A percentile compares a stretch with the other conserved stretches of the same genome.
Conservation (phyloP, 371 early-diverging fungal species). For the Sporodiniella umbellata region DNA sequence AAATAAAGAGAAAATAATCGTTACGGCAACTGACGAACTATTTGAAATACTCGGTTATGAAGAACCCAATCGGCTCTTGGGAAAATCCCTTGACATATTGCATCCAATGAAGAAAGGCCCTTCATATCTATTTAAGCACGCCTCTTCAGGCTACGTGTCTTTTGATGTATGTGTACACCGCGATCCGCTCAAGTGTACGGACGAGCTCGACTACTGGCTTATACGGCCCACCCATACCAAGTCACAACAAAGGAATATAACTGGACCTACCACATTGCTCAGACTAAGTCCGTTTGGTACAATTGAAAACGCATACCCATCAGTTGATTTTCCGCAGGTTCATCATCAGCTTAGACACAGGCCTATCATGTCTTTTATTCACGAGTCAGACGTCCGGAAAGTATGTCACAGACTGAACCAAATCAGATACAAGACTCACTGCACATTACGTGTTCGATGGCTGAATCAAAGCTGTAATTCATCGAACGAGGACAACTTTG, state of each 20-base stretch:
- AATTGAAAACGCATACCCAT: conserved; percentile 27
- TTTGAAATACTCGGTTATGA: conserved; percentile 27
- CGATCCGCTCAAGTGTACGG: conserved; percentile 23
- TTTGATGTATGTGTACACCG: conserved; percentile 33
- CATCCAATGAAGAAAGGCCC: conserved; percentile 2
- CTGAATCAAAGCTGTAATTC: conserved; percentile 4
- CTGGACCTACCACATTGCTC: conserved; percentile 14
- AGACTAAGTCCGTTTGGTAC: conserved; percentile 33
- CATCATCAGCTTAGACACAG: conserved; percentile 19
- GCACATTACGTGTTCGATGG: conserved; percentile 31
- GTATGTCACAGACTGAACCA: conserved; percentile 25
- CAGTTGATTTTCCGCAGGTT: conserved; percentile 15
- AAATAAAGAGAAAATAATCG: conserved; percentile 26
- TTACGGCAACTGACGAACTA: conserved; percentile 40
- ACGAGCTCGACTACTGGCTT: conserved; percentile 34
- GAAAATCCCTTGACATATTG: conserved; percentile 14
- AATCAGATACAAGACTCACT: conserved; percentile 5
- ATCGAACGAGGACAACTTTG: conserved; percentile 1
- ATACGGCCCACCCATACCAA: conserved; percentile 15
- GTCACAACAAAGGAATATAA: background rate
- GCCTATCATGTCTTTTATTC: conserved; percentile 42
- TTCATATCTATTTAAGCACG: conserved; percentile 9
- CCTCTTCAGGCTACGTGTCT: conserved; percentile 11
- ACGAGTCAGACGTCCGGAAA: conserved; percentile 29
- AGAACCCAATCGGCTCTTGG: conserved; percentile 20